phyloP scores from a whole-genome alignment of 1,284 basidiomycete species.

The Cerrena zonata region DNA sequence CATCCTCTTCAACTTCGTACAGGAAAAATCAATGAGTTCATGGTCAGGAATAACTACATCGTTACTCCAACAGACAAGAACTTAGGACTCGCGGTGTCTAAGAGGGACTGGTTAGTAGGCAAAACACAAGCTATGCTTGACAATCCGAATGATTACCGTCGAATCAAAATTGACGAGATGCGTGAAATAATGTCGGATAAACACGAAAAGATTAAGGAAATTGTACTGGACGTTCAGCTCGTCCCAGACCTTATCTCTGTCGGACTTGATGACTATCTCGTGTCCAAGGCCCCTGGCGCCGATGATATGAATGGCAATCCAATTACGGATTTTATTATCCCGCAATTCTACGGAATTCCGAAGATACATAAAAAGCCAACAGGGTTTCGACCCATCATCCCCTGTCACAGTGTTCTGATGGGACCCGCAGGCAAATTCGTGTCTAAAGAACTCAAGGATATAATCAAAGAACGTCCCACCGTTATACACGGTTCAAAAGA shows the following conservation, averaged over 20 bases:
- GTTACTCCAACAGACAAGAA: too few species aligned
- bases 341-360: conserved; percentile 30
- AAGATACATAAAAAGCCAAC: conserved; percentile 33
- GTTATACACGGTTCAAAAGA: conserved; percentile 8
- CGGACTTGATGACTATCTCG: neutral
- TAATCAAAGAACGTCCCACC: neutral
- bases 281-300: neutral
- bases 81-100: conserved; percentile 10
- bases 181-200: neutral
- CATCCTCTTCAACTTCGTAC: too few species aligned
- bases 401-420: conserved; percentile 28
- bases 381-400: conserved; percentile 30
- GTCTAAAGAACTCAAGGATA: neutral
- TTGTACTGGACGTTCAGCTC: neutral
- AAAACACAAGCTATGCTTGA: conserved; percentile 8
- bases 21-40: too few species aligned
- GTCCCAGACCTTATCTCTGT: neutral
- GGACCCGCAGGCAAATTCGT: neutral
- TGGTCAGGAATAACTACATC: too few species aligned
- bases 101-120: conserved; percentile 10
- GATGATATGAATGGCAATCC: too few species aligned
- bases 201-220: neutral
- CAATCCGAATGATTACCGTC: conserved; percentile 8
- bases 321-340: conserved; percentile 15
- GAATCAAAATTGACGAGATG: neutral